Conservation (phyloP, 2,329 filamentous ascomycete species). For the Fonsecaea pedrosoi region DNA sequence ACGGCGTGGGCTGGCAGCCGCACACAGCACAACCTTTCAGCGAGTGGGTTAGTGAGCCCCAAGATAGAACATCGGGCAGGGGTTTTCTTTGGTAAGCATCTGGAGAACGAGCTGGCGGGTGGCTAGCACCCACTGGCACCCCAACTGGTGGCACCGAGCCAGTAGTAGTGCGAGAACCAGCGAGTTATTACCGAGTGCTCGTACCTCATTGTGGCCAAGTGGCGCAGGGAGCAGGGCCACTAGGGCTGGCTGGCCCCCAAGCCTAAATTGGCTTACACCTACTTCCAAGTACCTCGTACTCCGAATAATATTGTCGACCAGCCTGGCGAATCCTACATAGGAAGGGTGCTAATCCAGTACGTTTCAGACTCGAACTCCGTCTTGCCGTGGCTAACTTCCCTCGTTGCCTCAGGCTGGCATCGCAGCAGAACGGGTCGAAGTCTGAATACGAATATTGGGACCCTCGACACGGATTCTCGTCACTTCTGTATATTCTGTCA, state of each 20-base stretch:
- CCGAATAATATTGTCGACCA: not conserved
- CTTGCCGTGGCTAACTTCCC: not conserved
- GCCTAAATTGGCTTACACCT: constrained; percentile 15
- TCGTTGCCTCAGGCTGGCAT: not conserved
- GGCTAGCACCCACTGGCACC: not conserved
- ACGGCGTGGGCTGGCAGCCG: constrained; percentile 19
- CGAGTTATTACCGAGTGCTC: too few species aligned
- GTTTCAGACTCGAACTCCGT: constrained; percentile 6
- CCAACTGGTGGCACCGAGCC: not conserved
- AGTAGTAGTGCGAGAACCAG: too few species aligned
- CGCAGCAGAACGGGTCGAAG: not conserved
- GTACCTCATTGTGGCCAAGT: not conserved
- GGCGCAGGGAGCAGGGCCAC: constrained; percentile 1
- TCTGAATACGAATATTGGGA: too few species aligned
- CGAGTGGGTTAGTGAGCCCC: constrained; percentile 20
- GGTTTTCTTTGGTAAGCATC: constrained; percentile 21
- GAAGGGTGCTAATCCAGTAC: constrained; percentile 1
- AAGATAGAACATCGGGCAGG: constrained; percentile 28
- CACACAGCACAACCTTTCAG: not conserved
- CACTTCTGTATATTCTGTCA: too few species aligned
- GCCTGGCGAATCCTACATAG: not conserved
- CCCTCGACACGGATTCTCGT: too few species aligned
- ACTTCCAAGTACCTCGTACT: too few species aligned
- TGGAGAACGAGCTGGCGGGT: not conserved
- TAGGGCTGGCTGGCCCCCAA: not conserved